phyloP scores from a whole-genome alignment of 129 eudicot species.

The Cynara cardunculus region DNA sequence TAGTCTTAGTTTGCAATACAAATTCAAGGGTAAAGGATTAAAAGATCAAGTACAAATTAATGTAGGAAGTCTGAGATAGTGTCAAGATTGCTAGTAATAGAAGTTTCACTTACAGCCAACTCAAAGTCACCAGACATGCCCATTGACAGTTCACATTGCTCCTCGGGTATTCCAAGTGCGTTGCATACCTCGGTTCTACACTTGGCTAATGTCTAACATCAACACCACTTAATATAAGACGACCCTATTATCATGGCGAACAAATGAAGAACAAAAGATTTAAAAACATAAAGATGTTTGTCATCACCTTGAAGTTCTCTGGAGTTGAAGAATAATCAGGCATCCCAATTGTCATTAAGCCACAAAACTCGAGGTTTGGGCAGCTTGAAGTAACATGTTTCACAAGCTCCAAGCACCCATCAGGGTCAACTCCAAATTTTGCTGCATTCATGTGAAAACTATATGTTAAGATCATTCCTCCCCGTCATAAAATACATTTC shows the following conservation, averaged over 20 bases:
- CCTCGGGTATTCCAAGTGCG: slow-evolving; percentile 65
- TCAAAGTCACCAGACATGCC: slow-evolving; percentile 99
- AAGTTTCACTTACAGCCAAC: slow-evolving; percentile 65
- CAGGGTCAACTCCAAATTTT: slow-evolving; percentile 88
- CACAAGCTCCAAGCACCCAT: slow-evolving; percentile 76
- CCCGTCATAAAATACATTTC: neutral
- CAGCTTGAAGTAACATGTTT: slow-evolving; percentile 72
- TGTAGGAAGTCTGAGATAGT: neutral
- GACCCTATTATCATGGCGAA: neutral
- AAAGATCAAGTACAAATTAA: neutral
- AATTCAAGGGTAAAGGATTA: neutral
- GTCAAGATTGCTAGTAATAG: neutral
- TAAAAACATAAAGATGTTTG: neutral
- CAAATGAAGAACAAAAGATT: neutral
- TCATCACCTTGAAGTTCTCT: slow-evolving; percentile 83
- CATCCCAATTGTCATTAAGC: slow-evolving; percentile 98
- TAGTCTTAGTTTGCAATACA: neutral
- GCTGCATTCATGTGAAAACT: slow-evolving; percentile 45
- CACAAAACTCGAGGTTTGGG: slow-evolving; percentile 89
- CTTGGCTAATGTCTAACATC: slow-evolving; percentile 65
- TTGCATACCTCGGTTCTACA: slow-evolving; percentile 78
- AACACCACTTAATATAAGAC: slow-evolving; percentile 16
- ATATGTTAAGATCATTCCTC: neutral
- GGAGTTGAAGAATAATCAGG: slow-evolving; percentile 96
- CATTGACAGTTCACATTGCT: slow-evolving; percentile 78